Evolutionary conservation across 2,329 filamentous ascomycete species (phyloP), one percentile per base, ranked within the genome.

Genomic region (Botrytis deweyae): DNA sequence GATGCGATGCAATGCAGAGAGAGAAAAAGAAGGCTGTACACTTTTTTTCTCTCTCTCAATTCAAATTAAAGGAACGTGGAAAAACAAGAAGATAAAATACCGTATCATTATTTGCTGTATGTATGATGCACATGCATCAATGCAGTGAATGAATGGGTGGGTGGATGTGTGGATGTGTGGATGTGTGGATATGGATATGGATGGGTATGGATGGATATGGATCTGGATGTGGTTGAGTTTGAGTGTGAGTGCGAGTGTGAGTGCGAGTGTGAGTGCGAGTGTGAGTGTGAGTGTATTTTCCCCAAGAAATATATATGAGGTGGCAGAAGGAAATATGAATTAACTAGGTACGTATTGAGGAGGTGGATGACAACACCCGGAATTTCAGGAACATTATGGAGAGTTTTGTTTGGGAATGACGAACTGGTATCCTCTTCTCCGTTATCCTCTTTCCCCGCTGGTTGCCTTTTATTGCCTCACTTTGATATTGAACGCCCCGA

Each of bases 71-170:
- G 25, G 49, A 68, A 68, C 33, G 65, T 55, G 49, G 49, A 29
- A 58, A 58, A 68, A 68, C 46, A 38, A 68, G 49, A 68, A 58
- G 6, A 58, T 8, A 22, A 58, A 69, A 69, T 69, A 40, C 25
- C 10, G 16, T 20, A 40, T 67, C 65, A 40, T 67, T 25, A 55
- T 52, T 67, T 67, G 65, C 65, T 68, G 46, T 58, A 18, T 40
- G 65, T 67, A 52, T 67, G 65, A 67, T 67, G 25, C 46, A 55
- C 65, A 67, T 67, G 46, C 61, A 63, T 42, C 25, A 9, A 63
- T 42, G 61, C 36, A 63, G 36, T 63, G 61, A n/a, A 14, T 29
- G 14, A 7, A 14, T 67, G 59, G 8, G 22, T 67, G 59, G 8
- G 36, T 52, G n/a, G 52, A 55, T 16, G 49, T 7, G 33, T 33